phyloP scores from a whole-genome alignment of 257 asterid species.

The Mentha longifolia region DNA sequence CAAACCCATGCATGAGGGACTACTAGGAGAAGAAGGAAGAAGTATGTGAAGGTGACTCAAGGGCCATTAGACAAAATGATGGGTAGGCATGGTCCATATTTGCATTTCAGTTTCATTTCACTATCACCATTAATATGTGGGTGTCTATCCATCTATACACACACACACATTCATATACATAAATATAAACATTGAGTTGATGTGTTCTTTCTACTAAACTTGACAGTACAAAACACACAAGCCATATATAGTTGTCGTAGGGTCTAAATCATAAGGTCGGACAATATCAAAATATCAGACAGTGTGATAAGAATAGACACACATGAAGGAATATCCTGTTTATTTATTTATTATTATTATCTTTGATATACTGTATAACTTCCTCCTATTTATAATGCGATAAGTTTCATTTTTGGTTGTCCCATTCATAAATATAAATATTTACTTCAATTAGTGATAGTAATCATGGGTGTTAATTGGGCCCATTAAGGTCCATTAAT shows the following conservation, averaged over 20 bases:
- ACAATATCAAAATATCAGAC: neutral
- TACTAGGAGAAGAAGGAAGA: slow-evolving; percentile 8
- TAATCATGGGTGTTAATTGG: no score
- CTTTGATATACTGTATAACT: no score
- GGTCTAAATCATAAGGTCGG: slow-evolving; percentile 36
- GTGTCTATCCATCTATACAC: neutral
- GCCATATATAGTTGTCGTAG: slow-evolving; percentile 30
- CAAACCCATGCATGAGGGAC: neutral
- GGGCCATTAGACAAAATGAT: neutral
- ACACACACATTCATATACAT: no score
- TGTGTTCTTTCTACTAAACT: slow-evolving; percentile 15
- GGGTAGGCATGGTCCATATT: slow-evolving; percentile 18
- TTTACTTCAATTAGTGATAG: no score
- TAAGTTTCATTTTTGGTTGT: no score
- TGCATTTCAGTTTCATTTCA: slow-evolving; percentile 37
- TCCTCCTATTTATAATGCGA: no score
- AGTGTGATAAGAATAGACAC: neutral
- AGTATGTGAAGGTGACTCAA: neutral
- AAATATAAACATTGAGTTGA: neutral
- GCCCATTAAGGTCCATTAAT: no score
- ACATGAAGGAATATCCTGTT: neutral
- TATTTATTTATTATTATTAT: neutral
- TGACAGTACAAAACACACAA: slow-evolving; percentile 31
- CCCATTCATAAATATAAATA: no score
- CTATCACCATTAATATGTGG: slow-evolving; percentile 31